phyloP scores from a whole-genome alignment of 352 stramenopile genomes.

The Salisapilia sapeloensis region DNA sequence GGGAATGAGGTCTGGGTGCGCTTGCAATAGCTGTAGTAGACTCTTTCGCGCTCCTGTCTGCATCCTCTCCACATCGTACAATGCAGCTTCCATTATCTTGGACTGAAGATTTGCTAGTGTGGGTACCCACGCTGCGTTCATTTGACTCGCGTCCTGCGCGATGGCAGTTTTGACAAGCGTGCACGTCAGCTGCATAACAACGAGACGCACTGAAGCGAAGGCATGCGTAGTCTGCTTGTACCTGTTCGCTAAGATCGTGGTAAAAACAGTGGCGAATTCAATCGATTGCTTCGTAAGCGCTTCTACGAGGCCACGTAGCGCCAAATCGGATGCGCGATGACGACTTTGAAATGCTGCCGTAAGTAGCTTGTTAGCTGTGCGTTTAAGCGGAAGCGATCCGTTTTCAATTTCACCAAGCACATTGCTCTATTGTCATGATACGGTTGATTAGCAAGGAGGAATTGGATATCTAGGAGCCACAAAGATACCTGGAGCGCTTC shows the following conservation, averaged over 20 bases:
- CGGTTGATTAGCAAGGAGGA: not conserved
- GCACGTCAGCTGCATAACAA: conserved; percentile 37
- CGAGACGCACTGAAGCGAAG: conserved; percentile 30
- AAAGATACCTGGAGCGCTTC: not conserved
- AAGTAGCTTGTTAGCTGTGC: conserved; percentile 39
- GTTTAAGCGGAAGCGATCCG: conserved; percentile 43
- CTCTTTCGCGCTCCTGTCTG: conserved; percentile 24
- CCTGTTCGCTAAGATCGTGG: conserved; percentile 17
- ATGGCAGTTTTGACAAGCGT: conserved; percentile 25
- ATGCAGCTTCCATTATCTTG: conserved; percentile 32
- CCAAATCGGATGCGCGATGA: conserved; percentile 28
- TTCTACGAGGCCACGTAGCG: conserved; percentile 29
- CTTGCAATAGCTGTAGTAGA: conserved; percentile 22
- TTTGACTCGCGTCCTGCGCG: conserved; percentile 1
- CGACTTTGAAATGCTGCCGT: conserved; percentile 30
- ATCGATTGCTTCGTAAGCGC: conserved; percentile 13
- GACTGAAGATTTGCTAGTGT: conserved; percentile 30
- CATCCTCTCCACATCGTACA: conserved; percentile 19
- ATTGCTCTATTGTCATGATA: not conserved
- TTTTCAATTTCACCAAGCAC: conserved; percentile 14
- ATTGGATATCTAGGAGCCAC: not conserved
- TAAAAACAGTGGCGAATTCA: conserved; percentile 30
- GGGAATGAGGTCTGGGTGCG: conserved; percentile 16
- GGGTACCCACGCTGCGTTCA: conserved; percentile 14
- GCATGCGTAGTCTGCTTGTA: conserved; percentile 19